Conservation (phyloP, 768 basidiomycete species). For the Nevesoporus exiguus region DNA sequence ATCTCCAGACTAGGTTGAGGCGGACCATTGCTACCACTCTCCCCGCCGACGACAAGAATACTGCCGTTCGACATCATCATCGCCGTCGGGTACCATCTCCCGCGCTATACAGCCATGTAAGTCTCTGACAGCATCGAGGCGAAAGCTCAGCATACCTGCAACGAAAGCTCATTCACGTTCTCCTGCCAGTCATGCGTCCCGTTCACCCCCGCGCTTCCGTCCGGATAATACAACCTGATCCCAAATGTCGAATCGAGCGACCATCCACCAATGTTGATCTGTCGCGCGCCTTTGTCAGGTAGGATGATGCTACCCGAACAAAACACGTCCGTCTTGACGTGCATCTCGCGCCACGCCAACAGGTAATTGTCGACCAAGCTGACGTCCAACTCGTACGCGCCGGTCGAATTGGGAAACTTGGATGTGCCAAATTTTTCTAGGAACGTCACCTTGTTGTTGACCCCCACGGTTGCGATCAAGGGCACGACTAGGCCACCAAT, state of each 20-base stretch:
- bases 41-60: constrained; percentile 71
- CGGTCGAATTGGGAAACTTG: constrained; percentile 62
- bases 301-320: constrained; percentile 71
- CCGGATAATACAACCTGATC: constrained; percentile 68
- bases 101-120: constrained; percentile 37
- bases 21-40: constrained; percentile 63
- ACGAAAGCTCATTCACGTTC: constrained; percentile 48
- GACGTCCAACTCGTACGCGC: constrained; percentile 75
- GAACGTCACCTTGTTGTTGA: constrained; percentile 81
- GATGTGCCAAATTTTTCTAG: constrained; percentile 71
- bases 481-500: constrained; percentile 65
- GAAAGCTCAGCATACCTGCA: constrained; percentile 47
- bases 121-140: neutral
- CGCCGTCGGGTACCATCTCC: constrained; percentile 72
- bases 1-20: constrained; percentile 70
- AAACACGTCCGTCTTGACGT: constrained; percentile 75
- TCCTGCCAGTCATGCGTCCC: constrained; percentile 82
- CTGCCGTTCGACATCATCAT: constrained; percentile 71
- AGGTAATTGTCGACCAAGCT: constrained; percentile 44
- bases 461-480: constrained; percentile 68
- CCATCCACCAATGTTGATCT: constrained; percentile 43
- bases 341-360: constrained; percentile 71
- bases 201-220: constrained; percentile 64
- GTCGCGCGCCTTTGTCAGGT: constrained; percentile 61
- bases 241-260: constrained; percentile 69